Conservation (phyloP, 306 rosid species). For the Cicer cuneatum region DNA sequence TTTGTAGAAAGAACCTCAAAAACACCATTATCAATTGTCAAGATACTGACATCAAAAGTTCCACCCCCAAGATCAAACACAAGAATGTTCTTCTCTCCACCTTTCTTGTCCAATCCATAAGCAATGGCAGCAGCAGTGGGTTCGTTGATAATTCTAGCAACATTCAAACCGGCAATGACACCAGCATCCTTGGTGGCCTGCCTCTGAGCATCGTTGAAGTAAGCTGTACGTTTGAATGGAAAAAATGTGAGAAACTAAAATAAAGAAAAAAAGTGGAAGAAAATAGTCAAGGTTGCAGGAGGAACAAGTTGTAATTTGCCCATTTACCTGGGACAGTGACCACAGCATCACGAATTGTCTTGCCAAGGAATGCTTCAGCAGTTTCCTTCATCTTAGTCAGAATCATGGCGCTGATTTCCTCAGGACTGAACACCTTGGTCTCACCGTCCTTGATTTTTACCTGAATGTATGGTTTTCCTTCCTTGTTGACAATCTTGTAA, state of each 20-base stretch:
- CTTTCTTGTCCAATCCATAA: constrained; percentile 94
- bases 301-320: background rate
- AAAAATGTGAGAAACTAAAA: background rate
- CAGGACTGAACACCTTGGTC: constrained; percentile 97
- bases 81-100: constrained; percentile 97
- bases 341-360: constrained; percentile 87
- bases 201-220: constrained; percentile 98
- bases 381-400: constrained; percentile 96
- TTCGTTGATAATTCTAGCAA: constrained; percentile 93
- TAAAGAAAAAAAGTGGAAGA: background rate
- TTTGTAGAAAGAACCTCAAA: constrained; percentile 94
- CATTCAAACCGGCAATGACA: constrained; percentile 83
- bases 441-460: constrained; percentile 90
- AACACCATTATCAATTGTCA: constrained; percentile 94
- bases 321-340: constrained; percentile 92
- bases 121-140: constrained; percentile 98
- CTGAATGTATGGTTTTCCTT: constrained; percentile 94
- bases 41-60: constrained; percentile 92
- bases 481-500: constrained; percentile 92
- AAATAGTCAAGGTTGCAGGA: background rate
- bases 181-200: constrained; percentile 99
- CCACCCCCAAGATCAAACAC: constrained; percentile 99
- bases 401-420: constrained; percentile 94
- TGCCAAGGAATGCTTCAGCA: constrained; percentile 96
- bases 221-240: constrained; percentile 58